A percentile compares a stretch with the other conserved stretches of the same genome.
phyloP scores from a whole-genome alignment of 192 early-diverging fungal genomes.

The Allomyces arbusculus region DNA sequence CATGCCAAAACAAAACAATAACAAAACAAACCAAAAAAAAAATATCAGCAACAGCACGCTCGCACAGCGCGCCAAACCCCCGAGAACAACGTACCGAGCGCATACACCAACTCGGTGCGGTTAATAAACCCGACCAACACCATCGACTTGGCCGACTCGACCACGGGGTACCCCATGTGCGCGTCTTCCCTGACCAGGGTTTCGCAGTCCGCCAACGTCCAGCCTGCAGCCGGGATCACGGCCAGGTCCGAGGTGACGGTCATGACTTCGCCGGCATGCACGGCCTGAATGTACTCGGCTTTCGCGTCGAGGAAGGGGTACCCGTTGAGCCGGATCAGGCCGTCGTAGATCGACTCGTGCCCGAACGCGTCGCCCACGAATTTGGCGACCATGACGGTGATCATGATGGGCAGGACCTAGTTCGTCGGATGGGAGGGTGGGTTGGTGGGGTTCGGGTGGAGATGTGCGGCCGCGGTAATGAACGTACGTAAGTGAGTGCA shows the following conservation, averaged over 20 bases:
- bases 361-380: slow-evolving; percentile 1
- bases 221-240: background rate
- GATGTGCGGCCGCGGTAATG: too few species aligned
- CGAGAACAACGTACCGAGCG: slow-evolving; percentile 8
- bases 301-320: slow-evolving; percentile 2
- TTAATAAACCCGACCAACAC: slow-evolving; percentile 49
- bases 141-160: slow-evolving; percentile 31
- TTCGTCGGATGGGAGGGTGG: slow-evolving; percentile 26
- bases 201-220: background rate
- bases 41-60: too few species aligned
- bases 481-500: slow-evolving; percentile 60
- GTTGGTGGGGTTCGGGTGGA: too few species aligned
- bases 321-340: slow-evolving; percentile 2
- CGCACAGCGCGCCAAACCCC: too few species aligned
- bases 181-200: slow-evolving; percentile 10
- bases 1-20: too few species aligned
- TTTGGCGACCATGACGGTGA: slow-evolving; percentile 2
- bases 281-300: slow-evolving; percentile 1
- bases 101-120: slow-evolving; percentile 26
- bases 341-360: slow-evolving; percentile 4
- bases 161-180: slow-evolving; percentile 51
- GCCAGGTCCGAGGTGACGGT: background rate
- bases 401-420: too few species aligned
- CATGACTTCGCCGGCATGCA: background rate
- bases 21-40: too few species aligned